A percentile compares a stretch with the other conserved stretches of the same genome.
These are phyloP conservation scores for Phoenix dactylifera DNA, from an alignment of 176 grass and related monocot species.

Conservation along the genomic window DNA sequence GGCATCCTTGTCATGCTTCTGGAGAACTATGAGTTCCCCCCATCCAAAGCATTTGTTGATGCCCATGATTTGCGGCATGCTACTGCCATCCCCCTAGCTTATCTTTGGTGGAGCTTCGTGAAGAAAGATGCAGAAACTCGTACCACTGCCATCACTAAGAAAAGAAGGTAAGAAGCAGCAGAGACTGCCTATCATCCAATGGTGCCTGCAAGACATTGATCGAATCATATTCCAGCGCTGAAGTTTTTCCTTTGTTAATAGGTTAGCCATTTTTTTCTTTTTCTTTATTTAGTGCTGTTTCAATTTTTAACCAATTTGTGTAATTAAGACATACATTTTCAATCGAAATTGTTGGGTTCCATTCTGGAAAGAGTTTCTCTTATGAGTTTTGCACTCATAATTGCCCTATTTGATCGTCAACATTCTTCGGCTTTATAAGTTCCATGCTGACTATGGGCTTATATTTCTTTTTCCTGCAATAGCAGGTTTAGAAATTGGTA, in stretches of 20 bases:
- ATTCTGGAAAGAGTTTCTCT: background rate
- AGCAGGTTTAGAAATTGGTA: no score
- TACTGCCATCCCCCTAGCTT: conserved; percentile 45
- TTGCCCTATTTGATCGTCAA: no score
- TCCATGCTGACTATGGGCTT: no score
- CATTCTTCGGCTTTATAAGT: no score
- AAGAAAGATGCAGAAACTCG: conserved; percentile 74
- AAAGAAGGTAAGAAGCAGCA: conserved; percentile 35
- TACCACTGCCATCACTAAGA: conserved; percentile 51
- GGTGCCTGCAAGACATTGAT: background rate
- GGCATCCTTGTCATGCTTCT: conserved; percentile 32
- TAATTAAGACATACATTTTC: no score
- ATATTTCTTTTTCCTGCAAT: no score
- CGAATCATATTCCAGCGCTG: conserved; percentile 15
- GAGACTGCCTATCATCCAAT: no score
- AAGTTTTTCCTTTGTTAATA: conserved; percentile 31
- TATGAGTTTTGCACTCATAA: no score
- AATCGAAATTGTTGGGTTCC: background rate
- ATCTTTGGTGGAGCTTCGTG: conserved; percentile 85
- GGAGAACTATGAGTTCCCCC: conserved; percentile 62
- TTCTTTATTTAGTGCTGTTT: background rate
- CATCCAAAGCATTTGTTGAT: conserved; percentile 55
- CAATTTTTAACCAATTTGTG: no score
- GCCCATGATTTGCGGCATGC: conserved; percentile 37
- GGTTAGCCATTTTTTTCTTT: background rate